Evolutionary conservation across 2,329 filamentous ascomycete genomes (phyloP), one percentile per base, ranked within the genome.

Genomic region (Scedosporium boydii): DNA sequence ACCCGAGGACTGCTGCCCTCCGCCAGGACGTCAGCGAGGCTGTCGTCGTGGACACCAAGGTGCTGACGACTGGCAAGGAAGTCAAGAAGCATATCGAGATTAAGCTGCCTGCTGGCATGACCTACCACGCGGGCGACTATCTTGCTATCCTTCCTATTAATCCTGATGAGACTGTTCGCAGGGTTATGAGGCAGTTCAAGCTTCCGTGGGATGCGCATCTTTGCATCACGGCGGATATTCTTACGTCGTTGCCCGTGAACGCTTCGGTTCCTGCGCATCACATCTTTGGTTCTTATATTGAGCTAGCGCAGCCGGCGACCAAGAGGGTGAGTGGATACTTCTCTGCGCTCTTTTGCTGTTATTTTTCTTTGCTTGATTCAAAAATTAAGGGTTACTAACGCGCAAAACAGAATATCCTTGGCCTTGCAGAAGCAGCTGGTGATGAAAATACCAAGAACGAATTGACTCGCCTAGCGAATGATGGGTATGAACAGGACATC

Each of bases 41-140:
- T 0, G 73, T 82, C 1, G 85, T 90, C 1, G 65, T 86, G 0
- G 77, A 80, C 6, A 80, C 82, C 51, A 76, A 74, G 57, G 70
- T 76, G 0, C 75, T 90, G 41, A 85, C 79, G 0, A 73, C 76
- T 1, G 78, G 75, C 0, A 79, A 77, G 27, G 76, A 83, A 0
- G 75, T 76, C 44, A 91, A 91, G 76, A 82, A 83, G 26, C 81
- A 87, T 65, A 81, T 91, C 21, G 84, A 85, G 65, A 84, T 92
- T 41, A 82, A 84, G 64, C 78, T 93, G 1, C 89, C 90, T 0
- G 81, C 78, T 0, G 83, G 81, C 59, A 79, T 85, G 77, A 80
- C 79, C 0, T 93, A 93, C 73, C 80, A 82, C 46, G 82, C 87
- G 1, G 90, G 90, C 14, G 90, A 93, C 69, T 93, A 95, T 70